A percentile compares a stretch with the other conserved stretches of the same genome.
Evolutionary conservation across 345 rosid genomes (phyloP).

Genomic region (Hibiscus syriacus): DNA sequence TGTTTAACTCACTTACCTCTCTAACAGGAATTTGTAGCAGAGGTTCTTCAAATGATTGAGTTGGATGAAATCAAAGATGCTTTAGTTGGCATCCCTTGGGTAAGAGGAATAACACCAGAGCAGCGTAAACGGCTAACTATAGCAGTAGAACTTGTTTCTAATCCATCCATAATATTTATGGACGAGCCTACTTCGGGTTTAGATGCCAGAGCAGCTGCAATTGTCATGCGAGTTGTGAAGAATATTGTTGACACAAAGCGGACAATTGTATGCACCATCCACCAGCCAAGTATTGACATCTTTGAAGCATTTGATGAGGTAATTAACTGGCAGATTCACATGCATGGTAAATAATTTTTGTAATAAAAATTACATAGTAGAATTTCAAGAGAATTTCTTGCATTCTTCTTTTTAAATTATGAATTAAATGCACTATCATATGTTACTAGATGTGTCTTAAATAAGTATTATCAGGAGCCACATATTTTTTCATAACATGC

Average conservation of each 20-base stretch:
- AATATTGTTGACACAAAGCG: constrained; percentile 33
- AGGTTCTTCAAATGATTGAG: constrained; percentile 45
- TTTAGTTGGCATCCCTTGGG: constrained; percentile 38
- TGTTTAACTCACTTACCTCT: not conserved
- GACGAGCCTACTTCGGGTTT: constrained; percentile 56
- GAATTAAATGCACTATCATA: too few relatives aligned
- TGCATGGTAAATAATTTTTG: not conserved
- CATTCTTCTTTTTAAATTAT: too few relatives aligned
- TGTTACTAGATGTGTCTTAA: not conserved
- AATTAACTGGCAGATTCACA: not conserved
- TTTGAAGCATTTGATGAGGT: constrained; percentile 58
- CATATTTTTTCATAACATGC: not conserved
- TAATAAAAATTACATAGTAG: not conserved
- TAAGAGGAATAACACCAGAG: constrained; percentile 40
- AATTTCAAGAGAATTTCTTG: not conserved
- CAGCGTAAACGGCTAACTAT: constrained; percentile 48
- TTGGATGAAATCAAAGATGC: constrained; percentile 41
- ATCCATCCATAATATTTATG: constrained; percentile 53
- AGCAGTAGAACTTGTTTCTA: constrained; percentile 52
- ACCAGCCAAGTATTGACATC: constrained; percentile 49
- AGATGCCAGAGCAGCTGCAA: constrained; percentile 58
- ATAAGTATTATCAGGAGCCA: not conserved
- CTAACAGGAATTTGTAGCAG: constrained; percentile 35
- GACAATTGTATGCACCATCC: constrained; percentile 18
- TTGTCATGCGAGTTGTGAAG: constrained; percentile 50